Conservation (phyloP, 139 green algal genomes). For the Chlorella sp. region DNA sequence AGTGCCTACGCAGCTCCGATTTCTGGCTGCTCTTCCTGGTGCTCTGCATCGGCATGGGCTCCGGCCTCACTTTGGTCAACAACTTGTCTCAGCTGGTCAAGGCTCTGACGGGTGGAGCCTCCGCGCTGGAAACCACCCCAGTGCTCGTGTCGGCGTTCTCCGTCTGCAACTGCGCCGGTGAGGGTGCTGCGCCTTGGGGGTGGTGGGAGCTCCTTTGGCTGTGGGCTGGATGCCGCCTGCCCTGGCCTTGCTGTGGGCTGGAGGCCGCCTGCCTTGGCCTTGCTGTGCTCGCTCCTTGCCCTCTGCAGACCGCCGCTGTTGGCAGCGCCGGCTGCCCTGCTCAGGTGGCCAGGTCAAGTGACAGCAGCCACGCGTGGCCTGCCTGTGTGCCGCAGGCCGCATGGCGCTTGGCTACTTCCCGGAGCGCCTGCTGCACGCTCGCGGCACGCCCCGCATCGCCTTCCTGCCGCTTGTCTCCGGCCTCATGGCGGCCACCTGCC, state of each 20-base stretch:
- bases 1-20: conserved; percentile 45
- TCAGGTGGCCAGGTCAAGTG: no score
- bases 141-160: conserved; percentile 82
- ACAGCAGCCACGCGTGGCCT: neutral
- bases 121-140: conserved; percentile 46
- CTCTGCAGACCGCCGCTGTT: no score
- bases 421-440: conserved; percentile 55
- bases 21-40: conserved; percentile 76
- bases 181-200: no score
- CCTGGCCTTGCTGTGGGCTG: no score
- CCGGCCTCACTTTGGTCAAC: conserved; percentile 81
- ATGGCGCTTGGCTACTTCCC: conserved; percentile 62
- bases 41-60: conserved; percentile 59
- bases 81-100: conserved; percentile 77
- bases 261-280: no score
- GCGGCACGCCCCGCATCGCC: conserved; percentile 54
- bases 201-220: no score
- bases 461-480: conserved; percentile 46
- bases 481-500: conserved; percentile 23
- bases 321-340: no score
- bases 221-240: no score
- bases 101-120: conserved; percentile 45
- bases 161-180: conserved; percentile 70
- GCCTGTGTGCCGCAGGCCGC: conserved; percentile 46
- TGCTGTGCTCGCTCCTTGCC: no score